phyloP scores from a whole-genome alignment of 768 basidiomycete species.

The Leccinum aurantiacum region DNA sequence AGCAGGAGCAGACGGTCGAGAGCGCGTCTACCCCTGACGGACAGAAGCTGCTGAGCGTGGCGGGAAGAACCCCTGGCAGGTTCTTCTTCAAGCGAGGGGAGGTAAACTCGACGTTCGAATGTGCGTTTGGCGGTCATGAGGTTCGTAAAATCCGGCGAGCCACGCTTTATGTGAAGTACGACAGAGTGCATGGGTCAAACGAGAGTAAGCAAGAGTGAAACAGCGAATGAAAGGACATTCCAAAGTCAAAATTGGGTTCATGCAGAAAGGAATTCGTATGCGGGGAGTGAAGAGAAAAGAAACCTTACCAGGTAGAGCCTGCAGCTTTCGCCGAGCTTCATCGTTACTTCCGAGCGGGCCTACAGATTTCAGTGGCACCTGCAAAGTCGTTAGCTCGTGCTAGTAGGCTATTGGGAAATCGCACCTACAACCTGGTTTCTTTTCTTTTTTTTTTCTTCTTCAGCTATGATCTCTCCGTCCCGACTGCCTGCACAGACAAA shows the following conservation, averaged over 20 bases:
- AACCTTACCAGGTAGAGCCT: slow-evolving; percentile 15
- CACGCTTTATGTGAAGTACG: slow-evolving; percentile 8
- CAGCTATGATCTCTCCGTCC: background rate
- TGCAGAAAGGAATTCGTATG: background rate
- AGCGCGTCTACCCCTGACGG: slow-evolving; percentile 6
- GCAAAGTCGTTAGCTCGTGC: background rate
- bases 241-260: background rate
- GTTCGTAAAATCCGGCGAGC: slow-evolving; percentile 19
- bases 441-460: background rate
- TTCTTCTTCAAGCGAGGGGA: slow-evolving; percentile 2
- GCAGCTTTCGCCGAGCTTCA: slow-evolving; percentile 11
- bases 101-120: slow-evolving; percentile 3
- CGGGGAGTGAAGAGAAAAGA: slow-evolving; percentile 1
- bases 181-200: background rate
- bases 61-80: slow-evolving; percentile 3
- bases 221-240: slow-evolving; percentile 6
- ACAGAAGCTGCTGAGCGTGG: slow-evolving; percentile 5
- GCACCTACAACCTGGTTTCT: background rate
- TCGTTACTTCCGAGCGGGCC: slow-evolving; percentile 1
- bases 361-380: background rate
- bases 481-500: background rate
- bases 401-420: background rate
- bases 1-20: slow-evolving; percentile 19
- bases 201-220: slow-evolving; percentile 6
- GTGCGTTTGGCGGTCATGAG: slow-evolving; percentile 19